Percentiles rank a stretch among this genome's conserved stretches.
Evolutionary conservation across 2,329 filamentous ascomycete genomes (phyloP).

Genomic region (Xylariaceae sp.): DNA sequence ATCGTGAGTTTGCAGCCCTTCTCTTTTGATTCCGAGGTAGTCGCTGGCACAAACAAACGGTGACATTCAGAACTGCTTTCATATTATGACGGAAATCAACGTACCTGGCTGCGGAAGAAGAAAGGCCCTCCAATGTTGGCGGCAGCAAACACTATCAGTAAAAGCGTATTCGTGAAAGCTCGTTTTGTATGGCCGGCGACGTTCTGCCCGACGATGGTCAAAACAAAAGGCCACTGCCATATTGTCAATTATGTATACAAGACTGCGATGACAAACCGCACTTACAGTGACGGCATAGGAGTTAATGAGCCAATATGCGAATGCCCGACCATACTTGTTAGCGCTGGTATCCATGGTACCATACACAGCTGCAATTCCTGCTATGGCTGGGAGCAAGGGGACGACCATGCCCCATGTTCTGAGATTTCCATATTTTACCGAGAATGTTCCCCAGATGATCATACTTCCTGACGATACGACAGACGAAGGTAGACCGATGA

Average conservation of each 20-base stretch:
- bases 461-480: conserved; percentile 21
- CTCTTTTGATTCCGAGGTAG: too few species aligned
- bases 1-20: too few species aligned
- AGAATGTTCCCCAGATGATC: conserved; percentile 21
- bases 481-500: conserved; percentile 9
- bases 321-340: conserved; percentile 18
- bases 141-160: conserved; percentile 15
- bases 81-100: too few species aligned
- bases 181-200: conserved; percentile 15
- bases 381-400: conserved; percentile 22
- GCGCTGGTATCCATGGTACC: conserved; percentile 19
- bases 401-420: conserved; percentile 23
- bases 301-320: conserved; percentile 21
- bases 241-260: too few species aligned
- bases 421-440: conserved; percentile 5
- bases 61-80: too few species aligned
- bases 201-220: conserved; percentile 14
- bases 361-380: conserved; percentile 21
- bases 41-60: too few species aligned
- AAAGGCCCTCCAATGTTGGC: conserved; percentile 19
- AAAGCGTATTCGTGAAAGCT: conserved; percentile 13
- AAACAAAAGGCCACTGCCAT: conserved; percentile 14
- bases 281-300: conserved; percentile 23
- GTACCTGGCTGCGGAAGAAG: conserved; percentile 15
- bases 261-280: background rate